A percentile compares a stretch with the other conserved stretches of the same genome.
phyloP scores from a whole-genome alignment of 2,329 filamentous ascomycete species.

The Colletotrichum scovillei region DNA sequence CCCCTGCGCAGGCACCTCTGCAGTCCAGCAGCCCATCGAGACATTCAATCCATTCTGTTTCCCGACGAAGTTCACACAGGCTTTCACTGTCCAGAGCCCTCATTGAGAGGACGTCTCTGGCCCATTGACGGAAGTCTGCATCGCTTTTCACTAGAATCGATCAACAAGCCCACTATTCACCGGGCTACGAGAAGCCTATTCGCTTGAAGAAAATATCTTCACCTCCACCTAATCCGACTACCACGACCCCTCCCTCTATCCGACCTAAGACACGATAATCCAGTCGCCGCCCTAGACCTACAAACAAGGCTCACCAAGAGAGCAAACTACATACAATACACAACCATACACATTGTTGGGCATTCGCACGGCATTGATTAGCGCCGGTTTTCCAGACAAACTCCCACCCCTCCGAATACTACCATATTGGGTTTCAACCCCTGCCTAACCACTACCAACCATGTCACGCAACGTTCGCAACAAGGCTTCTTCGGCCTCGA shows the following conservation, averaged over 20 bases:
- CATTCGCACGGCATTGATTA: conserved; percentile 2
- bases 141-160: conserved; percentile 42
- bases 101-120: conserved; percentile 44
- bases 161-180: conserved; percentile 25
- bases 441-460: conserved; percentile 45
- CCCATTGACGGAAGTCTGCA: conserved; percentile 52
- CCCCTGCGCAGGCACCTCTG: conserved; percentile 62
- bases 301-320: background rate
- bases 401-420: conserved; percentile 39
- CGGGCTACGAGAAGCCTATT: conserved; percentile 29
- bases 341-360: background rate
- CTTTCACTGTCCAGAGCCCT: conserved; percentile 58
- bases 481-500: conserved; percentile 56
- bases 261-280: background rate
- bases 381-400: conserved; percentile 11
- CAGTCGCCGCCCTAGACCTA: background rate
- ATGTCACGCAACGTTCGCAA: conserved; percentile 67
- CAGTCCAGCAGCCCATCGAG: conserved; percentile 91
- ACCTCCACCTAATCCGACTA: conserved; percentile 7
- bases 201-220: conserved; percentile 13
- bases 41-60: conserved; percentile 59
- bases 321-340: background rate
- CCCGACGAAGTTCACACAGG: conserved; percentile 76
- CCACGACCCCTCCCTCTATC: background rate
- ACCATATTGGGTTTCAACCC: conserved; percentile 10